These are phyloP conservation scores for Infundibulicybe gibba DNA, from an alignment of 768 basidiomycete genomes.

Conservation along the genomic window DNA sequence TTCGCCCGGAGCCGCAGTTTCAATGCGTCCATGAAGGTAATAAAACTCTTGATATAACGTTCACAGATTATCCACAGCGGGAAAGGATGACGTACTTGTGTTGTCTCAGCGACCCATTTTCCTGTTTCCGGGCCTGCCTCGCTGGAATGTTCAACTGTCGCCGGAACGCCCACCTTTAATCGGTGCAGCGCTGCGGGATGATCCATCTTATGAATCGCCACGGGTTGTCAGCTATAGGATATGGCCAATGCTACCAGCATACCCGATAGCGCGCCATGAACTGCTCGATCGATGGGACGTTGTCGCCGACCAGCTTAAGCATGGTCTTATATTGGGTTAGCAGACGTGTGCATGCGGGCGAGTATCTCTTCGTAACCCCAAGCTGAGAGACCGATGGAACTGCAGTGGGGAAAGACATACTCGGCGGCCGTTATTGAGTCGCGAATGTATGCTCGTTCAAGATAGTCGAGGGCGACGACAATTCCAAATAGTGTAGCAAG, in stretches of 20 bases:
- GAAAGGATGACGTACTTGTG: conserved; percentile 57
- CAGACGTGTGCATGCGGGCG: conserved; percentile 92
- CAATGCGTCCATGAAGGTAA: conserved; percentile 98
- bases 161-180: conserved; percentile 89
- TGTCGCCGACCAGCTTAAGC: conserved; percentile 88
- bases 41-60: conserved; percentile 72
- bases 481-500: conserved; percentile 90
- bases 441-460: conserved; percentile 92
- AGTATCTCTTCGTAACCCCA: conserved; percentile 68
- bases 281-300: conserved; percentile 79
- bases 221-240: neutral
- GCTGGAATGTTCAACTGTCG: conserved; percentile 93
- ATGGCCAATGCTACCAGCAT: conserved; percentile 15
- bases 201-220: conserved; percentile 64
- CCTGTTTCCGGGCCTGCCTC: conserved; percentile 91
- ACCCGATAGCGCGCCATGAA: conserved; percentile 92
- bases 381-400: conserved; percentile 21
- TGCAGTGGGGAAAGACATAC: conserved; percentile 45
- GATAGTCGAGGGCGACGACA: conserved; percentile 87
- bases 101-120: conserved; percentile 98
- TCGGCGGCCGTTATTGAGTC: conserved; percentile 89
- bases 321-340: conserved; percentile 97
- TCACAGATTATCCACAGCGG: neutral
- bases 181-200: conserved; percentile 90
- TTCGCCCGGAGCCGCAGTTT: conserved; percentile 93